Percentiles rank a stretch among this genome's conserved stretches.
Evolutionary conservation across 768 basidiomycete genomes (phyloP).

Genomic region (Coprinellus micaceus): DNA sequence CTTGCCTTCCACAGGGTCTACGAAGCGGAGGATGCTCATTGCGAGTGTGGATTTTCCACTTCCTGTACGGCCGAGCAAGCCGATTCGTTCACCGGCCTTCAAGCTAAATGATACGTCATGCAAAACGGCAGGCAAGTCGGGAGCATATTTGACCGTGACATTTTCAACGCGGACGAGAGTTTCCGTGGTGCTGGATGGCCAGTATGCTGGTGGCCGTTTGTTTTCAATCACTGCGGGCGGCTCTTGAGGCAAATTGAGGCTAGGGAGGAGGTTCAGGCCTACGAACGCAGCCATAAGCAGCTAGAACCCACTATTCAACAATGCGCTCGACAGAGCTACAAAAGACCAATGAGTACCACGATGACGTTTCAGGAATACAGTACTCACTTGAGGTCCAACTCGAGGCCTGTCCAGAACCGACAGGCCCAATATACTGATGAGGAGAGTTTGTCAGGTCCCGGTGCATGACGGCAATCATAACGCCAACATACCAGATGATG

Average conservation of each 20-base stretch:
- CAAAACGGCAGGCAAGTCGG: constrained; percentile 78
- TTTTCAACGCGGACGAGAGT: constrained; percentile 67
- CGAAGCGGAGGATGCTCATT: constrained; percentile 82
- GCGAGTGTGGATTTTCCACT: constrained; percentile 83
- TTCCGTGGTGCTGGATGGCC: constrained; percentile 74
- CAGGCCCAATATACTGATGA: constrained; percentile 47
- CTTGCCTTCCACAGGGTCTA: constrained; percentile 71
- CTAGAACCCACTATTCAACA: constrained; percentile 63
- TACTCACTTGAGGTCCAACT: constrained; percentile 72
- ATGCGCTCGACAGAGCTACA: constrained; percentile 83
- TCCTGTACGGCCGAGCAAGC: constrained; percentile 75
- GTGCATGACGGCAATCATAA: not conserved
- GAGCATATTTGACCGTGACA: constrained; percentile 76
- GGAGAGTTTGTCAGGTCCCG: not conserved
- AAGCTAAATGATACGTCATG: constrained; percentile 72
- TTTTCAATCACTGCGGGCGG: constrained; percentile 73
- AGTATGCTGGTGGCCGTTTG: constrained; percentile 82
- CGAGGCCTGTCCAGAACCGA: constrained; percentile 55
- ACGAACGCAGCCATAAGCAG: too few species aligned
- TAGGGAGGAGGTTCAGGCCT: constrained; percentile 16
- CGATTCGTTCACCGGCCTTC: constrained; percentile 68
- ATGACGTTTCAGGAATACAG: not conserved
- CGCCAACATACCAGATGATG: constrained; percentile 31
- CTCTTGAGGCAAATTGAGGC: constrained; percentile 80
- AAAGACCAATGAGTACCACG: not conserved